These are phyloP conservation scores for Corniculantispora saksenae DNA, from an alignment of 2,329 filamentous ascomycete genomes.

Conservation along the genomic window DNA sequence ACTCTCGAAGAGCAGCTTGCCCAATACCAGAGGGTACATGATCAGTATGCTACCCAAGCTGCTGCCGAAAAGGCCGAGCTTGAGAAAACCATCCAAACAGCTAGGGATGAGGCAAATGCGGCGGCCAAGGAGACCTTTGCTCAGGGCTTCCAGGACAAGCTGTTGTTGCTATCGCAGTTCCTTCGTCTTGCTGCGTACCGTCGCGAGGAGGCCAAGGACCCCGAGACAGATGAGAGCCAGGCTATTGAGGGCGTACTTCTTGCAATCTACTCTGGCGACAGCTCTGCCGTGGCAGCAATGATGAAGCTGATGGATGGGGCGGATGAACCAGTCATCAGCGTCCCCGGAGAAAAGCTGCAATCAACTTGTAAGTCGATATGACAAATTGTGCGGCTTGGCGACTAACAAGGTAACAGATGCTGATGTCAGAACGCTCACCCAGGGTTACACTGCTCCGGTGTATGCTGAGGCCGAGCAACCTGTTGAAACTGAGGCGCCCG, in stretches of 20 bases:
- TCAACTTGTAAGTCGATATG: slow-evolving; percentile 66
- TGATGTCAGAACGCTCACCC: slow-evolving; percentile 45
- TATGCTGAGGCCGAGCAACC: slow-evolving; percentile 35
- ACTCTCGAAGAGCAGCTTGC: slow-evolving; percentile 73
- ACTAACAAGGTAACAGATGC: slow-evolving; percentile 31
- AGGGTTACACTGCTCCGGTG: slow-evolving; percentile 52
- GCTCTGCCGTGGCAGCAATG: slow-evolving; percentile 72
- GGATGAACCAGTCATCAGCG: slow-evolving; percentile 65
- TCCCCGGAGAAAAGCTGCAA: slow-evolving; percentile 63
- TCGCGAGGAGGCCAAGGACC: slow-evolving; percentile 67
- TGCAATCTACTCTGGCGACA: slow-evolving; percentile 77
- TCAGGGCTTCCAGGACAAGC: slow-evolving; percentile 61
- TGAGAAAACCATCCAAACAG: slow-evolving; percentile 59
- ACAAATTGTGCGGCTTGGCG: too few relatives aligned
- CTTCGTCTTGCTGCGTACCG: slow-evolving; percentile 76
- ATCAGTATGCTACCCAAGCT: slow-evolving; percentile 66
- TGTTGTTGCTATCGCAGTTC: slow-evolving; percentile 77
- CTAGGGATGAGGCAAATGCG: slow-evolving; percentile 54
- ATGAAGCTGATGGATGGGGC: slow-evolving; percentile 75
- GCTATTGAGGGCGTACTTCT: slow-evolving; percentile 80
- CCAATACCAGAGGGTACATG: slow-evolving; percentile 74
- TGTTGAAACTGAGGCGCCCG: slow-evolving; percentile 57
- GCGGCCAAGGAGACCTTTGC: slow-evolving; percentile 52
- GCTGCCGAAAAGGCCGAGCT: slow-evolving; percentile 59
- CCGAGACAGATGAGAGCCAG: slow-evolving; percentile 69